phyloP scores from a whole-genome alignment of 352 stramenopile species.

The Pythium rishiriense region DNA sequence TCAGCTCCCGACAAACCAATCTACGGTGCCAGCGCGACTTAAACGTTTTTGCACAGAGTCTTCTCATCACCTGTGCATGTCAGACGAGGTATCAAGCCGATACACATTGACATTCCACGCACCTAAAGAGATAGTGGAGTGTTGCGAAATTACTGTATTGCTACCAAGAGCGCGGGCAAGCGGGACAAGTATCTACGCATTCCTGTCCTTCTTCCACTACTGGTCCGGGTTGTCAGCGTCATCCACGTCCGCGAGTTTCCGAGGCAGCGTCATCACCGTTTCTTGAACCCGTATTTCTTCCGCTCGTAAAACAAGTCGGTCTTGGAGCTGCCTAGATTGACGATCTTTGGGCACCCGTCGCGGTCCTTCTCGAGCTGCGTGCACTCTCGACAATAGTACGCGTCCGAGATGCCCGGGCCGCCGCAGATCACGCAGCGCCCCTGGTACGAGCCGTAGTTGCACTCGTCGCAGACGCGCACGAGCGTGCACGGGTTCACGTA shows the following conservation, averaged over 20 bases:
- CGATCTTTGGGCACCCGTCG: conserved; percentile 99
- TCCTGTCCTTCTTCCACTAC: too few relatives aligned
- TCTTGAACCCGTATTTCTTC: conserved; percentile 97
- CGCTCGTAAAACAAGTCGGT: conserved; percentile 99
- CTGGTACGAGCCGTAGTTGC: conserved; percentile 98
- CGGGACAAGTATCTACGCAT: not conserved
- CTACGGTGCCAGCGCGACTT: too few relatives aligned
- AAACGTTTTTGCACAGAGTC: too few relatives aligned
- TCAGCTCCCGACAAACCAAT: too few relatives aligned
- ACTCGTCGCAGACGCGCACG: conserved; percentile 99
- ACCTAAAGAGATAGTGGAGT: too few relatives aligned
- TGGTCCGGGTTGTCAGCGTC: too few relatives aligned
- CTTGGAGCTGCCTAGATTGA: conserved; percentile 96
- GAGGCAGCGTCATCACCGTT: conserved; percentile 48
- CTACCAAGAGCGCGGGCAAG: not conserved
- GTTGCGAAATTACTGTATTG: too few relatives aligned
- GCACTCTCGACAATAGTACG: conserved; percentile 99
- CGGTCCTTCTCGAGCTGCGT: conserved; percentile 95
- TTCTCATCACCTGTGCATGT: too few relatives aligned
- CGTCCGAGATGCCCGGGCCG: conserved; percentile 96
- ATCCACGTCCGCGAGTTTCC: not conserved
- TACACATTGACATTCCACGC: too few relatives aligned
- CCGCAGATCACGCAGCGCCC: conserved; percentile 98
- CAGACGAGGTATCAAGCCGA: too few relatives aligned
- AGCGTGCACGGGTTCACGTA: conserved; percentile 98